Percentiles rank a stretch among this genome's conserved stretches.
phyloP scores from a whole-genome alignment of 768 basidiomycete species.

The Lentinula lateritia region DNA sequence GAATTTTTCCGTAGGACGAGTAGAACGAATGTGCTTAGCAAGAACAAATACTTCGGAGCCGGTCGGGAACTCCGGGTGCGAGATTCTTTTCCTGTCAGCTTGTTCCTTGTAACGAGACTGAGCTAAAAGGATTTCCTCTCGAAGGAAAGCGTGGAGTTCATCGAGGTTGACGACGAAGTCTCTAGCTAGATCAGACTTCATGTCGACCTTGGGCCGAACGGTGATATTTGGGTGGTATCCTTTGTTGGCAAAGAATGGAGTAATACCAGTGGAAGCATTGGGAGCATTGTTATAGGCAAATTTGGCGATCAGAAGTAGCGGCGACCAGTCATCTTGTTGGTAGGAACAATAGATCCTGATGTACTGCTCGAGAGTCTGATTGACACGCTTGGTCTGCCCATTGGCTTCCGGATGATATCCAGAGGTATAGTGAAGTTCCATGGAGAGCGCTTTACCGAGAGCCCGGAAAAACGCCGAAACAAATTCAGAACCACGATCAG shows the following conservation, averaged over 20 bases:
- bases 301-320: conserved; percentile 17
- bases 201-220: conserved; percentile 12
- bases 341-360: conserved; percentile 17
- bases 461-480: conserved; percentile 14
- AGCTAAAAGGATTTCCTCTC: conserved; percentile 11
- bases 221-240: conserved; percentile 18
- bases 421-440: conserved; percentile 12
- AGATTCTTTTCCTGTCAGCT: too few species aligned
- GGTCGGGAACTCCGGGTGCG: too few species aligned
- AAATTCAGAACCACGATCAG: conserved; percentile 15
- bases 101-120: not conserved
- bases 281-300: conserved; percentile 23
- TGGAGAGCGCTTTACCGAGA: conserved; percentile 9
- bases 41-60: too few species aligned
- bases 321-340: conserved; percentile 21
- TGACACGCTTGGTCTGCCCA: conserved; percentile 16
- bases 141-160: conserved; percentile 15
- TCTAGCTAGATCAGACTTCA: conserved; percentile 9
- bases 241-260: conserved; percentile 23
- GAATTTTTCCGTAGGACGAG: too few species aligned
- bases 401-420: conserved; percentile 19
- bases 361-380: conserved; percentile 20
- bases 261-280: conserved; percentile 17
- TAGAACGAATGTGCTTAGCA: too few species aligned
- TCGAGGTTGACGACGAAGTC: conserved; percentile 15